phyloP scores from a whole-genome alignment of 257 asterid species.

The Agastache rugosa region DNA sequence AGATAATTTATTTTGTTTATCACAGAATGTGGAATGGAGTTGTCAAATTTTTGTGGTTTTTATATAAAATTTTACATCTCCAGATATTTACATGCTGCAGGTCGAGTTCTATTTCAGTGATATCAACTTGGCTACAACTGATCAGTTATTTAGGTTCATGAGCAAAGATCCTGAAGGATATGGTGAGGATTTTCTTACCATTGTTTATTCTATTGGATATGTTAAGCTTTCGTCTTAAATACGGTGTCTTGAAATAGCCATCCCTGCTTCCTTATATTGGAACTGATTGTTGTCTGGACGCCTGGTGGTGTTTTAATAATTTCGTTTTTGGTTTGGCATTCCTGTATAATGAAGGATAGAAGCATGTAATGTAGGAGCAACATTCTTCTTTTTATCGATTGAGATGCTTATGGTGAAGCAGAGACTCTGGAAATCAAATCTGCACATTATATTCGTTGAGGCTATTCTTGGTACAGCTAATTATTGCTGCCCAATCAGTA shows the following conservation, averaged over 20 bases:
- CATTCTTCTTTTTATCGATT: constrained; percentile 15
- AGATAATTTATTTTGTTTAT: constrained; percentile 22
- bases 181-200: constrained; percentile 54
- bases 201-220: constrained; percentile 18
- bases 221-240: constrained; percentile 6
- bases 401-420: not conserved
- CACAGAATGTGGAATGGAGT: not conserved
- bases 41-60: not conserved
- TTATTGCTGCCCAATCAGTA: constrained; percentile 4
- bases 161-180: constrained; percentile 83
- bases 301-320: not conserved
- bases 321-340: constrained; percentile 7
- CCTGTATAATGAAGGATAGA: constrained; percentile 16
- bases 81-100: constrained; percentile 46
- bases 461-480: constrained; percentile 14
- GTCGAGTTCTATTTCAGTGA: constrained; percentile 95
- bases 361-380: constrained; percentile 13
- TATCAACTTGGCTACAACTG: constrained; percentile 91
- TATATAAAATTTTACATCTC: not conserved
- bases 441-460: not conserved
- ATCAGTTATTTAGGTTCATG: constrained; percentile 74
- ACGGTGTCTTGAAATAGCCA: constrained; percentile 10
- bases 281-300: not conserved
- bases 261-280: constrained; percentile 24
- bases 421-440: constrained; percentile 1